Evolutionary conservation across 2,329 filamentous ascomycete species (phyloP).

Genomic region (Aureobasidium sp.): DNA sequence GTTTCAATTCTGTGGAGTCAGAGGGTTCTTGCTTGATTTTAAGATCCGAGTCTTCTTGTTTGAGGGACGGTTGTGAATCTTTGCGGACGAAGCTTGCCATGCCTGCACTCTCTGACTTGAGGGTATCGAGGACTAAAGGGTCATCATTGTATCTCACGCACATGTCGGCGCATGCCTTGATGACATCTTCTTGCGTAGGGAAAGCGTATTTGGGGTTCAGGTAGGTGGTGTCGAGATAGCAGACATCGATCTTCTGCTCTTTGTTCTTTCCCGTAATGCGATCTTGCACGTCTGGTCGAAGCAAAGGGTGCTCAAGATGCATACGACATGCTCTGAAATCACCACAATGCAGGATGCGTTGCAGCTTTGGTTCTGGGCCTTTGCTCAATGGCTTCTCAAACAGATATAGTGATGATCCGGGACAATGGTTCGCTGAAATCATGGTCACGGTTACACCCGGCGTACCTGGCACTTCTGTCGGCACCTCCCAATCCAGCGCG

Average conservation of each 20-base stretch:
- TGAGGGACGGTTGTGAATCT: conserved; percentile 29
- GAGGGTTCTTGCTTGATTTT: conserved; percentile 31
- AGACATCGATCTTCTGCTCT: conserved; percentile 86
- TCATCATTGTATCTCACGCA: conserved; percentile 69
- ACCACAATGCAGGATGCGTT: conserved; percentile 86
- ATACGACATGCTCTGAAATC: conserved; percentile 87
- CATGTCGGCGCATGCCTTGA: conserved; percentile 77
- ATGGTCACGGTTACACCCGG: conserved; percentile 82
- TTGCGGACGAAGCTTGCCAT: conserved; percentile 55
- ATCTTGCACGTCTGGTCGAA: conserved; percentile 68
- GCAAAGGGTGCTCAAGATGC: conserved; percentile 72
- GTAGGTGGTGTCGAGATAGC: conserved; percentile 96
- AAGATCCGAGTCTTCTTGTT: conserved; percentile 28
- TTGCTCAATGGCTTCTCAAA: conserved; percentile 71
- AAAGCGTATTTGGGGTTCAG: conserved; percentile 94
- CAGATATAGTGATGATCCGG: conserved; percentile 85
- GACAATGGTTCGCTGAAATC: conserved; percentile 95
- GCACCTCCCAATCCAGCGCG: conserved; percentile 74
- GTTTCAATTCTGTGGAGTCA: conserved; percentile 23
- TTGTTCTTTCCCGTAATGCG: conserved; percentile 58
- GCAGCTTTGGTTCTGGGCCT: conserved; percentile 50
- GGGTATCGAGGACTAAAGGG: conserved; percentile 46
- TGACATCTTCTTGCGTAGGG: conserved; percentile 78
- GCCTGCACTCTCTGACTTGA: conserved; percentile 44
- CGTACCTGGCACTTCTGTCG: conserved; percentile 69